These are phyloP conservation scores for Ochetophila trinervis DNA, from an alignment of 306 rosid species.

Conservation along the genomic window DNA sequence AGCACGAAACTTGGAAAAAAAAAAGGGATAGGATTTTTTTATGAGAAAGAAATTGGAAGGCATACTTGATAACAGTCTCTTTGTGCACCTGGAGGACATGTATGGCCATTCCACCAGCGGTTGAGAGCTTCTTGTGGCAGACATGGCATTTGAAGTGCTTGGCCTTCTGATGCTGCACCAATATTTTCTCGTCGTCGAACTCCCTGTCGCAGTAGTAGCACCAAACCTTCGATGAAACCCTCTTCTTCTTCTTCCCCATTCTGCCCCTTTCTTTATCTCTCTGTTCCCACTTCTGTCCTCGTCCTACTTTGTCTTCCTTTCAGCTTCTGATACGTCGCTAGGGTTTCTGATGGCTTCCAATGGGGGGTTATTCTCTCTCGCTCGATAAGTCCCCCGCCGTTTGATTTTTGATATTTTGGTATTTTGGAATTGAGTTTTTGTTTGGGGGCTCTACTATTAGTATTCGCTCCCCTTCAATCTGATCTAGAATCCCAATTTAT, in stretches of 20 bases:
- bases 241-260: constrained; percentile 99
- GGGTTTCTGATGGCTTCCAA: neutral
- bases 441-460: too few relatives aligned
- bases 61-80: constrained; percentile 86
- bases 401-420: neutral
- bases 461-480: too few relatives aligned
- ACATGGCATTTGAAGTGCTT: constrained; percentile 98
- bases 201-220: constrained; percentile 98
- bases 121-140: constrained; percentile 98
- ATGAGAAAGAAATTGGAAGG: neutral
- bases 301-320: neutral
- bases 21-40: neutral
- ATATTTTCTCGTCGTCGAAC: constrained; percentile 94
- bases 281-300: neutral
- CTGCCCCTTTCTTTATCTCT: neutral
- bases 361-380: neutral
- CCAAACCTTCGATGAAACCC: constrained; percentile 93
- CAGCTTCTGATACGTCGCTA: neutral
- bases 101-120: constrained; percentile 98
- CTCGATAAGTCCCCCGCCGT: neutral
- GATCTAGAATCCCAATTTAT: too few relatives aligned
- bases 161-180: constrained; percentile 99
- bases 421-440: neutral
- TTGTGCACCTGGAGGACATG: constrained; percentile 99
- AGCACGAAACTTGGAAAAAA: neutral